Evolutionary conservation across 1,284 basidiomycete species (phyloP).

Genomic region (Naganishia cerealis): DNA sequence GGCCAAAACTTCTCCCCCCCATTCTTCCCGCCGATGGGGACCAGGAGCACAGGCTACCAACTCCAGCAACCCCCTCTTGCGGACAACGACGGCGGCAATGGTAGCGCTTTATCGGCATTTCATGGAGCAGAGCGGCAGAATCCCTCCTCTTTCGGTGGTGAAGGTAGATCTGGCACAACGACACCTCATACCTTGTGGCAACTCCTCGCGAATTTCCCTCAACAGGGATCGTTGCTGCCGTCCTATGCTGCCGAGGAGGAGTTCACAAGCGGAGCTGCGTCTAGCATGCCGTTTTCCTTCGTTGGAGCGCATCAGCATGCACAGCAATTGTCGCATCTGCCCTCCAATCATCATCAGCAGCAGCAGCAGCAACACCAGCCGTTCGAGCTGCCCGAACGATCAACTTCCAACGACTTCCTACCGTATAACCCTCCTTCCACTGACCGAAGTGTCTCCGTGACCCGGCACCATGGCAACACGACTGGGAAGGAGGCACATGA

Average conservation of each 20-base stretch:
- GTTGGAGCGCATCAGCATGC: conserved; percentile 1
- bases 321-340: neutral
- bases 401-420: neutral
- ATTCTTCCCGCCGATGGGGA: conserved; percentile 3
- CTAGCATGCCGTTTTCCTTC: neutral
- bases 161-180: too few relatives aligned
- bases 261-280: neutral
- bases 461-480: neutral
- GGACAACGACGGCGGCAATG: neutral
- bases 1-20: conserved; percentile 3
- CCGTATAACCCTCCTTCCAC: conserved; percentile 3
- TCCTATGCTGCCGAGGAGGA: conserved; percentile 3
- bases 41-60: neutral
- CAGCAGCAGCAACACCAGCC: neutral
- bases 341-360: neutral
- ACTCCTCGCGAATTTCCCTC: conserved; percentile 8
- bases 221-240: conserved; percentile 6
- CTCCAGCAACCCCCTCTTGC: conserved; percentile 3
- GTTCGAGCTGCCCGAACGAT: neutral
- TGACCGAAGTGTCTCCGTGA: neutral
- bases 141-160: neutral
- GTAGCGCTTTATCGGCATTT: neutral
- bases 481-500: neutral
- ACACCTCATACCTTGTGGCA: conserved; percentile 23
- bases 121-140: neutral